Evolutionary conservation across 2,329 filamentous ascomycete species (phyloP).

Genomic region (Aspergillus fischeri): DNA sequence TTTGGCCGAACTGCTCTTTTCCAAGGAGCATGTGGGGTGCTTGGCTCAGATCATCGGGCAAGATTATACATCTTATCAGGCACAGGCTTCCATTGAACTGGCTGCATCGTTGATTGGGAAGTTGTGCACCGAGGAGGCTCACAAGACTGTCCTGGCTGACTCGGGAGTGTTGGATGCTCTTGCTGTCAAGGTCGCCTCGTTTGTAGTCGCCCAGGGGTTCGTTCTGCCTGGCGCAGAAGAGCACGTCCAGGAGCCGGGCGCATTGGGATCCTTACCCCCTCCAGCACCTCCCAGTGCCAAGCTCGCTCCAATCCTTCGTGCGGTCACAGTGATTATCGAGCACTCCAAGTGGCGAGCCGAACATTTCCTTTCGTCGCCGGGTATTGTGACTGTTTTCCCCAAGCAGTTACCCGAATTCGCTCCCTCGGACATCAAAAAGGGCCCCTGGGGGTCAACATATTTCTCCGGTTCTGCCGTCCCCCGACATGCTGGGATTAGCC

Average conservation of each 20-base stretch:
- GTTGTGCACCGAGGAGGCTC: conserved; percentile 64
- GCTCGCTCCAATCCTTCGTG: conserved; percentile 69
- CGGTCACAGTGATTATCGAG: conserved; percentile 70
- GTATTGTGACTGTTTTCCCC: conserved; percentile 66
- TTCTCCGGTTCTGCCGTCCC: conserved; percentile 49
- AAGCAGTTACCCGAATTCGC: conserved; percentile 50
- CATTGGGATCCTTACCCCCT: conserved; percentile 57
- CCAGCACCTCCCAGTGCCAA: conserved; percentile 57
- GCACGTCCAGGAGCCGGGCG: conserved; percentile 51
- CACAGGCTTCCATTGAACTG: conserved; percentile 48
- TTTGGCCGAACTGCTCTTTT: conserved; percentile 64
- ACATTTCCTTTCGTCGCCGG: conserved; percentile 64
- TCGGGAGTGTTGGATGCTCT: conserved; percentile 74
- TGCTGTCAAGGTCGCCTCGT: conserved; percentile 67
- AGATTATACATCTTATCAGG: conserved; percentile 47
- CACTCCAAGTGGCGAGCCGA: conserved; percentile 75
- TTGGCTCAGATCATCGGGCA: conserved; percentile 64
- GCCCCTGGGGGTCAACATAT: conserved; percentile 52
- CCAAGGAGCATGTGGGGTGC: conserved; percentile 55
- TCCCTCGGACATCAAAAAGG: conserved; percentile 45
- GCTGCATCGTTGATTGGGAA: conserved; percentile 51
- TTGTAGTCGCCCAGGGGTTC: conserved; percentile 64
- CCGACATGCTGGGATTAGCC: conserved; percentile 47
- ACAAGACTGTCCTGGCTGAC: conserved; percentile 68
- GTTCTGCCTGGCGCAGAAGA: conserved; percentile 63